Evolutionary conservation across 257 asterid species (phyloP), one percentile per base, ranked within the genome.

Genomic region (Avicennia marina): DNA sequence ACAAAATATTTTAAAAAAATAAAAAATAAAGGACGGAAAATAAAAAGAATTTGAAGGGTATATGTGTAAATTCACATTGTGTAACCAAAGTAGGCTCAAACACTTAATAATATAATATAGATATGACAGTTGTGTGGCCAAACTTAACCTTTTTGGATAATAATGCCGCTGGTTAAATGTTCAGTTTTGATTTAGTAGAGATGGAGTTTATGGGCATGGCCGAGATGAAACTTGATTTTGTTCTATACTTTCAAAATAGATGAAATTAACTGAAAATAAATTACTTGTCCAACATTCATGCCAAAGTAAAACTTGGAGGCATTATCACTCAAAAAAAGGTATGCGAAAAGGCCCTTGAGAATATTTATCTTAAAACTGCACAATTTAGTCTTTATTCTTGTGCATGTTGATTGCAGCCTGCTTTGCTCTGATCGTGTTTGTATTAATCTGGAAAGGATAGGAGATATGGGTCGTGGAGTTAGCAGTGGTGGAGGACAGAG

Each of bases 401-500:
- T n/a, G n/a, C n/a, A n/a, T n/a, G n/a, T n/a, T n/a, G n/a, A n/a
- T n/a, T n/a, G n/a, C n/a, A n/a, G n/a, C n/a, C n/a, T n/a, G n/a
- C n/a, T 48, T 49, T 33, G 16, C 7, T 33, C 17, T 50, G 58
- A 56, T 20, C 39, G 43, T 25, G 31, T 52, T 65, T 16, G 17
- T 59, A 22, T 57, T 36, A 11, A 36, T 36, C 41, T 46, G 6
- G 53, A 11, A n/a, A n/a, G n/a, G 11, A 19, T 53, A 38, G 62
- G 19, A 56, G 43, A 66, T 19, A 82, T 82, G 86, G 73, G 90
- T 26, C 86, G 86, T 69, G 84, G 86, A 63, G 83, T 74, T 47
- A 82, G 90, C 82, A 76, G 78, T 20, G 90, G 82, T 7, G 90
- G 86, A 49, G 90, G 90, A 45, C 86, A 82, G 66, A 82, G 90